Conservation (phyloP, 148 eudicot genomes). For the Nepenthes mirabilis region DNA sequence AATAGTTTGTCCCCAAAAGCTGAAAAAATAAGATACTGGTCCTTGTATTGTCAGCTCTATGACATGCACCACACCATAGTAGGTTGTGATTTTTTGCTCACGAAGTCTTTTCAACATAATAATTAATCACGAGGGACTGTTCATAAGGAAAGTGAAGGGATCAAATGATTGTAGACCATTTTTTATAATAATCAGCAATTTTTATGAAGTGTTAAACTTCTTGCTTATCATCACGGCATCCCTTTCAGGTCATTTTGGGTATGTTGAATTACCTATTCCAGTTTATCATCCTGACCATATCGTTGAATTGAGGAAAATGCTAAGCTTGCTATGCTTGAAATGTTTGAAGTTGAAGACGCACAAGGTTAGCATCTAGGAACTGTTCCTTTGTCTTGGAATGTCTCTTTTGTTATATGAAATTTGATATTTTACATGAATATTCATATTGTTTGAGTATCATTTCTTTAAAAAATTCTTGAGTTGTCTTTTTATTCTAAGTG, state of each 20-base stretch:
- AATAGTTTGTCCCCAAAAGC: no score
- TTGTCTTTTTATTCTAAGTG: no score
- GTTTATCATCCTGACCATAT: constrained; percentile 81
- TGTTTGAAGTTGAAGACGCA: constrained; percentile 54
- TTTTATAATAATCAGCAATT: no score
- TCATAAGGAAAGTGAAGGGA: no score
- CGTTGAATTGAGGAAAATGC: constrained; percentile 45
- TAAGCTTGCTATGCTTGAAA: constrained; percentile 49
- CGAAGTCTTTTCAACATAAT: no score
- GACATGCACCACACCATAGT: no score
- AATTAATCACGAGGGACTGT: no score
- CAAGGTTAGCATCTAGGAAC: constrained; percentile 29
- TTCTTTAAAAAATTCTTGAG: no score
- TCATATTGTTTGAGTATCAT: neutral
- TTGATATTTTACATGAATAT: neutral
- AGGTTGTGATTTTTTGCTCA: no score
- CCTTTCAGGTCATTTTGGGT: constrained; percentile 66
- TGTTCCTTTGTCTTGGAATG: neutral
- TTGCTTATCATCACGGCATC: neutral
- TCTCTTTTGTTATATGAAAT: neutral
- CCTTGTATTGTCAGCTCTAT: no score
- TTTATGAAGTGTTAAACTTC: neutral
- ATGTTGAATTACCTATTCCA: constrained; percentile 62
- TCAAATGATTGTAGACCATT: no score
- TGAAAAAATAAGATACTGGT: no score